A percentile compares a stretch with the other conserved stretches of the same genome.
These are phyloP conservation scores for Fraxinus velutina DNA, from an alignment of 305 asterid genomes.

Conservation along the genomic window DNA sequence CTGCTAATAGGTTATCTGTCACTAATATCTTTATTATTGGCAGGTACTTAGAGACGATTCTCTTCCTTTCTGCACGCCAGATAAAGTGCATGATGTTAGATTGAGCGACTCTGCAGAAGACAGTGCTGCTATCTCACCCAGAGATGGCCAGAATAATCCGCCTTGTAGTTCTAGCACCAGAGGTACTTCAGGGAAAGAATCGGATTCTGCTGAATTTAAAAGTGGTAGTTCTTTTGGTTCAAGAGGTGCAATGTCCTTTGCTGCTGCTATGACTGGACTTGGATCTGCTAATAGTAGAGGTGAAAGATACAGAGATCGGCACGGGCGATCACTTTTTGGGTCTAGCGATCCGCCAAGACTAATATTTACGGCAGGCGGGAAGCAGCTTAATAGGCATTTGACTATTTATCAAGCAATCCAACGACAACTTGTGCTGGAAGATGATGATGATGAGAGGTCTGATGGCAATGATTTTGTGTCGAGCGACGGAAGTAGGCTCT, in stretches of 20 bases:
- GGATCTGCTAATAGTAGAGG: conserved; percentile 80
- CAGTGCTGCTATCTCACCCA: conserved; percentile 40
- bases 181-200: conserved; percentile 46
- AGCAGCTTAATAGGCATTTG: conserved; percentile 72
- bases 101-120: conserved; percentile 74
- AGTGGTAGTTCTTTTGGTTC: conserved; percentile 79
- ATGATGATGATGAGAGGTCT: conserved; percentile 74
- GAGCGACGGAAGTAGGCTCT: conserved; percentile 82
- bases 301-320: conserved; percentile 67
- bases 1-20: neutral
- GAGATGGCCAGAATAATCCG: conserved; percentile 58
- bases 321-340: conserved; percentile 56
- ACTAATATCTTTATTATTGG: conserved; percentile 20
- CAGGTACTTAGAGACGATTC: conserved; percentile 82
- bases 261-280: conserved; percentile 98
- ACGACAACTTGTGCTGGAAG: conserved; percentile 77
- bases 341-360: conserved; percentile 61
- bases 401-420: conserved; percentile 93
- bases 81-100: conserved; percentile 87
- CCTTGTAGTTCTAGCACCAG: conserved; percentile 77
- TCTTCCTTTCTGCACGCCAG: conserved; percentile 67
- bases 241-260: conserved; percentile 98
- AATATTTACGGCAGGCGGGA: conserved; percentile 79
- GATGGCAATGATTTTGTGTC: conserved; percentile 73
- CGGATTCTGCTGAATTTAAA: conserved; percentile 63